Conservation (phyloP, 1,284 basidiomycete genomes). For the Sphagnurus paluster region DNA sequence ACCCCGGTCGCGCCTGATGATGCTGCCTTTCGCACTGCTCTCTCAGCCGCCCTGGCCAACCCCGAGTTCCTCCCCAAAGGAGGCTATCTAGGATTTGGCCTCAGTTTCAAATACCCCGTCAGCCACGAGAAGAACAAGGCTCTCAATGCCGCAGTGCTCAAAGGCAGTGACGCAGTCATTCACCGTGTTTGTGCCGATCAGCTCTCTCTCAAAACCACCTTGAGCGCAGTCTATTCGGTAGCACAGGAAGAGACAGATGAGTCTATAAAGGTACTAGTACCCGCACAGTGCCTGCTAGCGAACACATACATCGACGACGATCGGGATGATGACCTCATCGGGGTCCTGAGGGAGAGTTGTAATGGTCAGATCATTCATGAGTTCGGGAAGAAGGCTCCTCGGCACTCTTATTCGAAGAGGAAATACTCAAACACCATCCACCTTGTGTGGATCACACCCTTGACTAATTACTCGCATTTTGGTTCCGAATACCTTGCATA, state of each 20-base stretch:
- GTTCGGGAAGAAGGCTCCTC: too few species aligned
- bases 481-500: not conserved
- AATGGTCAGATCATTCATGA: not conserved
- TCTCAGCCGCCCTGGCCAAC: constrained; percentile 15
- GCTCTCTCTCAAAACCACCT: not conserved
- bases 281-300: not conserved
- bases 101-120: constrained; percentile 5
- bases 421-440: not conserved
- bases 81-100: constrained; percentile 8
- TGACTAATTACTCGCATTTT: not conserved
- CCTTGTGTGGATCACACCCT: constrained; percentile 3
- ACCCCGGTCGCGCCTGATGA: constrained; percentile 13
- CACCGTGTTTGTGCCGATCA: not conserved
- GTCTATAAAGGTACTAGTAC: too few species aligned
- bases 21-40: constrained; percentile 10
- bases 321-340: not conserved
- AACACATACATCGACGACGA: not conserved
- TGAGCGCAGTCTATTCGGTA: not conserved
- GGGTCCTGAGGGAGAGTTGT: not conserved
- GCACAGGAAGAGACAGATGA: not conserved
- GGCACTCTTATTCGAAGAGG: too few species aligned
- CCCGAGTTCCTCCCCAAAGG: constrained; percentile 1
- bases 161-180: constrained; percentile 6
- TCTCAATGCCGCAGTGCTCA: not conserved
- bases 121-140: not conserved